These are phyloP conservation scores for Ophioceras dolichostomum DNA, from an alignment of 2,329 filamentous ascomycete species.

Conservation along the genomic window DNA sequence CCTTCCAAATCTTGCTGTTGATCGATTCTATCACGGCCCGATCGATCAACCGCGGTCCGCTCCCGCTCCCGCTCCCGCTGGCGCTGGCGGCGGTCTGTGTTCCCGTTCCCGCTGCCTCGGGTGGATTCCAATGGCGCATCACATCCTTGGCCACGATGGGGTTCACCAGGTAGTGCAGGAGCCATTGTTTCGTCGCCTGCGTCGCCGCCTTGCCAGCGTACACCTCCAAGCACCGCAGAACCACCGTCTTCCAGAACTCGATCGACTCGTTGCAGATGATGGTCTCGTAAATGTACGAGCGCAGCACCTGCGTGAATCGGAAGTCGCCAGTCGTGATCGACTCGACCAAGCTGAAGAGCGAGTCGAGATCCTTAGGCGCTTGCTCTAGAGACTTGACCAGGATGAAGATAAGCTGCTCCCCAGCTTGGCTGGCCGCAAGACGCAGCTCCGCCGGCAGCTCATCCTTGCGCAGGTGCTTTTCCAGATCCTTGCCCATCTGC, in stretches of 20 bases:
- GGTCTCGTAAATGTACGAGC: conserved; percentile 70
- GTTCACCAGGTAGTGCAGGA: conserved; percentile 86
- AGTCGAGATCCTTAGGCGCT: conserved; percentile 65
- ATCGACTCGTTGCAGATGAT: conserved; percentile 78
- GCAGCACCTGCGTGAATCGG: conserved; percentile 62
- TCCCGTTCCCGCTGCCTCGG: too few relatives aligned
- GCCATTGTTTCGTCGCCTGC: conserved; percentile 86
- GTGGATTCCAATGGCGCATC: conserved; percentile 63
- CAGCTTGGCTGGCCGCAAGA: conserved; percentile 76
- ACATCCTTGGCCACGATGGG: conserved; percentile 95
- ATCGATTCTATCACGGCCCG: conserved; percentile 79
- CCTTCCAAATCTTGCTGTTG: conserved; percentile 87
- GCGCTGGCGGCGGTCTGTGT: too few relatives aligned
- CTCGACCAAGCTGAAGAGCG: conserved; percentile 75
- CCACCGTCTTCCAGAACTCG: conserved; percentile 71
- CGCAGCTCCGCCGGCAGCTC: conserved; percentile 60
- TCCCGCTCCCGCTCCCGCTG: too few relatives aligned
- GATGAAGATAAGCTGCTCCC: conserved; percentile 76
- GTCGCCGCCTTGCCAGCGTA: conserved; percentile 69
- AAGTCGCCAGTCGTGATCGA: conserved; percentile 74
- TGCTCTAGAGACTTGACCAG: conserved; percentile 69
- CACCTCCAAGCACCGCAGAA: conserved; percentile 76
- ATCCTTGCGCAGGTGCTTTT: conserved; percentile 59
- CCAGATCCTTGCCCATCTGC: conserved; percentile 63
- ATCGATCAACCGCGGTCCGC: conserved; percentile 66